Conservation (phyloP, 257 asterid genomes). For the Rehmannia glutinosa region DNA sequence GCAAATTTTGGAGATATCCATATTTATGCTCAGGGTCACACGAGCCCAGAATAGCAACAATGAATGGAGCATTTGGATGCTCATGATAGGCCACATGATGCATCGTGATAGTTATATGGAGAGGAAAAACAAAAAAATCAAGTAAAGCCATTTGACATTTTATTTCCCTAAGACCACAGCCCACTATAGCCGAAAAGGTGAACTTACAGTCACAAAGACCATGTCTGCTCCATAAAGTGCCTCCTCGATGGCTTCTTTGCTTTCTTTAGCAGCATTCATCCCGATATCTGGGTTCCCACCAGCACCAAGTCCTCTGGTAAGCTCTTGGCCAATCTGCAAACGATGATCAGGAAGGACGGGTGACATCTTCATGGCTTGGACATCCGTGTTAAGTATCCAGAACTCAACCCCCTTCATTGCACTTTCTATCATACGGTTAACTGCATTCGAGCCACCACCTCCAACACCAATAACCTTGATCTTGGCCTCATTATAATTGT, state of each 20-base stretch:
- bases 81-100: neutral
- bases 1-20: no score
- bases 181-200: no score
- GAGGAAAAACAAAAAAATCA: neutral
- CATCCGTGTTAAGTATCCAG: slow-evolving; percentile 96
- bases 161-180: no score
- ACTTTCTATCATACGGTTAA: slow-evolving; percentile 98
- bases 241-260: slow-evolving; percentile 76
- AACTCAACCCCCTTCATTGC: slow-evolving; percentile 97
- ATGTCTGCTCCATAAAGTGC: slow-evolving; percentile 72
- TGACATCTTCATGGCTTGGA: slow-evolving; percentile 95
- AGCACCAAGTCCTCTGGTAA: slow-evolving; percentile 98
- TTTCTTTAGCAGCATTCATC: slow-evolving; percentile 90
- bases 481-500: slow-evolving; percentile 73
- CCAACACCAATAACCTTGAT: slow-evolving; percentile 98
- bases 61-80: neutral
- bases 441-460: slow-evolving; percentile 99
- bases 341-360: slow-evolving; percentile 67
- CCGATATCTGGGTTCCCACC: slow-evolving; percentile 99
- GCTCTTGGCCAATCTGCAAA: slow-evolving; percentile 90
- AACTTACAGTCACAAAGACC: slow-evolving; percentile 67
- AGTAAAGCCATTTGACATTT: neutral
- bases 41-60: no score
- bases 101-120: neutral
- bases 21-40: no score